A percentile compares a stretch with the other conserved stretches of the same genome.
These are phyloP conservation scores for Penicillium occitanis DNA, from an alignment of 2,329 filamentous ascomycete genomes.

Conservation along the genomic window DNA sequence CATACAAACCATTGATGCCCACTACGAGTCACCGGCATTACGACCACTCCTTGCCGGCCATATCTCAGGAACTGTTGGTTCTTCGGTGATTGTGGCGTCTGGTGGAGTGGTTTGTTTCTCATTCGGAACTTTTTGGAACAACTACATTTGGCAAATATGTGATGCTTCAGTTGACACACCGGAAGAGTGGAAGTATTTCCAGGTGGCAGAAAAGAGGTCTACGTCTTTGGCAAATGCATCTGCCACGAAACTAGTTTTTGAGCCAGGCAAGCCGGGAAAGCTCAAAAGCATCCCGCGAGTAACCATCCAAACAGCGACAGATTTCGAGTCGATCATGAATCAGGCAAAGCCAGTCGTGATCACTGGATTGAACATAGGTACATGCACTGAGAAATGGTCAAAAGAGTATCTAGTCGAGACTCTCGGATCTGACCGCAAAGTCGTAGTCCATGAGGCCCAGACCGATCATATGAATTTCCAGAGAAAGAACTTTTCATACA, in stretches of 20 bases:
- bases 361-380: conserved; percentile 63
- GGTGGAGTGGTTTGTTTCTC: conserved; percentile 88
- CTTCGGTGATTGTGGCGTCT: conserved; percentile 64
- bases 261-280: conserved; percentile 22
- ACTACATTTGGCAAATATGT: conserved; percentile 55
- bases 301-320: conserved; percentile 51
- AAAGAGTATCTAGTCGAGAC: conserved; percentile 64
- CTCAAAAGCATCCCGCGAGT: conserved; percentile 51
- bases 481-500: conserved; percentile 78
- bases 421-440: conserved; percentile 62
- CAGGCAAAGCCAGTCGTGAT: conserved; percentile 65
- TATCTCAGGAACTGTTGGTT: conserved; percentile 52
- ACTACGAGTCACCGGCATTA: conserved; percentile 34
- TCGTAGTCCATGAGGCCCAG: conserved; percentile 71
- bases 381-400: conserved; percentile 67
- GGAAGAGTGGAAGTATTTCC: conserved; percentile 37
- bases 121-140: conserved; percentile 84
- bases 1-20: conserved; percentile 13
- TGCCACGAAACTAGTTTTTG: conserved; percentile 12
- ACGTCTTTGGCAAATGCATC: conserved; percentile 18
- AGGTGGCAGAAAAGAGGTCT: conserved; percentile 23
- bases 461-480: conserved; percentile 74
- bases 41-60: conserved; percentile 72
- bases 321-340: conserved; percentile 62
- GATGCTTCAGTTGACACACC: conserved; percentile 26